Evolutionary conservation across 306 rosid species (phyloP).

Genomic region (Mimosa bimucronata): DNA sequence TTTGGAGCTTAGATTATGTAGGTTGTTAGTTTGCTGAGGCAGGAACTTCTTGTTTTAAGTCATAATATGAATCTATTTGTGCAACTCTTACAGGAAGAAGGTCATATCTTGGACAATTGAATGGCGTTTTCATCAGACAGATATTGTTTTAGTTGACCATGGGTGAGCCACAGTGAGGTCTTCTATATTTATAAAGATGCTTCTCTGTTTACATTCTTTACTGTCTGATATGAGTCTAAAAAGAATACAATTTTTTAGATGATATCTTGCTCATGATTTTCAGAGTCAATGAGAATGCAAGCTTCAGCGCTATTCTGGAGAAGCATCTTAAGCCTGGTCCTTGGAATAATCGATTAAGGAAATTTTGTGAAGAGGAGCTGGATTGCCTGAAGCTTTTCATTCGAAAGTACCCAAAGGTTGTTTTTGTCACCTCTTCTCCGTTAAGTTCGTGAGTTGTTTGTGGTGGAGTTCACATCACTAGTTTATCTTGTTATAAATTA

Average conservation of each 20-base stretch:
- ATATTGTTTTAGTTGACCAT: conserved; percentile 63
- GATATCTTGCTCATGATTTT: conserved; percentile 34
- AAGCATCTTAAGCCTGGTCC: conserved; percentile 80
- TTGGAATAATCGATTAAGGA: conserved; percentile 68
- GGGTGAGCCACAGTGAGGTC: conserved; percentile 58
- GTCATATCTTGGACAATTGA: conserved; percentile 89
- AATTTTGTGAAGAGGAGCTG: conserved; percentile 58
- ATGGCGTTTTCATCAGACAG: conserved; percentile 76
- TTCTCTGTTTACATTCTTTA: conserved; percentile 7
- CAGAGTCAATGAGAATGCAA: conserved; percentile 71
- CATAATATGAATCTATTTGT: conserved; percentile 19
- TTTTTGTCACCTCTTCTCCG: conserved; percentile 30
- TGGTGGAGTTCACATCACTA: background rate
- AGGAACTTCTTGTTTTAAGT: conserved; percentile 21
- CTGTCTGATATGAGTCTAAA: conserved; percentile 22
- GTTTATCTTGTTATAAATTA: background rate
- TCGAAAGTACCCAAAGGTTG: conserved; percentile 73
- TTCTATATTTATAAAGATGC: background rate
- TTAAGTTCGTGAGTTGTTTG: background rate
- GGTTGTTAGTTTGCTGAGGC: conserved; percentile 21
- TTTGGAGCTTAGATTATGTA: background rate
- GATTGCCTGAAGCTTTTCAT: conserved; percentile 76
- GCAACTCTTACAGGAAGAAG: conserved; percentile 65
- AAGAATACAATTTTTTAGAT: conserved; percentile 25
- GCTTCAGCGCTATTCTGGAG: conserved; percentile 56